These are phyloP conservation scores for Aspergillus haitiensis DNA, from an alignment of 495 filamentous ascomycete genomes.

Conservation along the genomic window DNA sequence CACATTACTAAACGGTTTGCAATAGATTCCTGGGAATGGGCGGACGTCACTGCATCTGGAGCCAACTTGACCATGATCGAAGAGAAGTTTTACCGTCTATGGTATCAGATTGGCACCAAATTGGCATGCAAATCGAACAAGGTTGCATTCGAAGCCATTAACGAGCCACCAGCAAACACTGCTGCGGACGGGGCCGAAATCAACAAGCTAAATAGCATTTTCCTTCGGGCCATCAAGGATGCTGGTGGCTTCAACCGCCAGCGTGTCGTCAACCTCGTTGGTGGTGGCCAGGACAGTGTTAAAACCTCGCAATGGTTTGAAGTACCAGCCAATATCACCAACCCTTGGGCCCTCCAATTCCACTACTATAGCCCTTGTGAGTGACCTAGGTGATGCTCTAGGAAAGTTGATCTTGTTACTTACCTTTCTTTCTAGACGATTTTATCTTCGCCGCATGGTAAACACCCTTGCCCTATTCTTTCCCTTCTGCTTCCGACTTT, in stretches of 20 bases:
- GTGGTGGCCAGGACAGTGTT: slow-evolving; percentile 49
- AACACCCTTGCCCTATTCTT: not conserved
- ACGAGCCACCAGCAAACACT: slow-evolving; percentile 56
- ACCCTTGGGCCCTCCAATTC: slow-evolving; percentile 63
- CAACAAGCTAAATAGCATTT: slow-evolving; percentile 59
- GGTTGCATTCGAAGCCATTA: slow-evolving; percentile 62
- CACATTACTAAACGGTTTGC: too few relatives aligned
- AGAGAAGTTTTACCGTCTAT: slow-evolving; percentile 56
- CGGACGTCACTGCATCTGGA: slow-evolving; percentile 48
- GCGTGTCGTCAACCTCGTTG: slow-evolving; percentile 58
- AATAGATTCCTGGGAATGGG: slow-evolving; percentile 57
- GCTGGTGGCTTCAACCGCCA: slow-evolving; percentile 57
- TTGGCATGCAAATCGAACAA: slow-evolving; percentile 55
- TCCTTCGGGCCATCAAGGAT: slow-evolving; percentile 54
- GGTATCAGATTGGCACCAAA: slow-evolving; percentile 59
- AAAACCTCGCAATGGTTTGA: slow-evolving; percentile 58
- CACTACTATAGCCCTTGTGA: slow-evolving; percentile 63
- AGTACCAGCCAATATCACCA: slow-evolving; percentile 47
- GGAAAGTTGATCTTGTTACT: slow-evolving; percentile 1
- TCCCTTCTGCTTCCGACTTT: not conserved
- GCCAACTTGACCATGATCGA: slow-evolving; percentile 55
- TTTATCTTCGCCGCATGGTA: slow-evolving; percentile 53
- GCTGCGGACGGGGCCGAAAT: slow-evolving; percentile 50
- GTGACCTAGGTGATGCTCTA: slow-evolving; percentile 20
- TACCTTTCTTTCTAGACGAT: slow-evolving; percentile 32